Evolutionary conservation across 805 yeast genomes (phyloP), one percentile per base, ranked within the genome.

Genomic region (Saccharomycopsis sp.): DNA sequence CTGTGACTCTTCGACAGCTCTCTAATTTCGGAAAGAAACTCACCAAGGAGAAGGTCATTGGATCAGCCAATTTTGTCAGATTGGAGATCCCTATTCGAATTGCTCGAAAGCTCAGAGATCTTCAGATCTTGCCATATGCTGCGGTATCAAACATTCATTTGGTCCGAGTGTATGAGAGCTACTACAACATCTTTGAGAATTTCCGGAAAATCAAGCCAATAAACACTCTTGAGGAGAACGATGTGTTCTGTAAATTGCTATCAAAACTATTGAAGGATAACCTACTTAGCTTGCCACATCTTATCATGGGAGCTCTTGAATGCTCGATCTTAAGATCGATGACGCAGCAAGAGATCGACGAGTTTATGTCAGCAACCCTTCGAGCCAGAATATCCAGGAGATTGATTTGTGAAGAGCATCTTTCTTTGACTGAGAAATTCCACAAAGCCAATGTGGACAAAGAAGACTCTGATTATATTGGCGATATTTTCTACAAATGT

Each of bases 271-370:
- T 93, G 64, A 77, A 78, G 25, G 90, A 86, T 69, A 97, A 93
- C 72, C 78, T 90, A 54, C 74, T 86, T 57, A 88, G 90, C 62
- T 76, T 93, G 60, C 94, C 97, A 0, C 93, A 92, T 69, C 75
- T 92, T 60, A 87, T 93, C 77, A 88, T 91, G 91, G 98, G 98
- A 1, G 90, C 96, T 0, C 74, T 91, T 53, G 97, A 93, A 66
- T 85, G 85, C 62, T 81, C 87, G 14, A 82, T 86, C 42, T 68
- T 86, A 53, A 71, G 71, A 23, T 69, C 78, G 3, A 78, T 87
- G 66, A 85, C 90, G 2, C 84, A 82, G 59, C 71, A 75, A 1
- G 75, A 84, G 52, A 72, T 93, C 63, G 97, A 93, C 67, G 75
- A 73, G 17, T 82, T 92, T 66, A 82, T 92, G 78, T 84, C 91